phyloP scores from a whole-genome alignment of 2,329 filamentous ascomycete genomes.

The Aspergillus sp. region DNA sequence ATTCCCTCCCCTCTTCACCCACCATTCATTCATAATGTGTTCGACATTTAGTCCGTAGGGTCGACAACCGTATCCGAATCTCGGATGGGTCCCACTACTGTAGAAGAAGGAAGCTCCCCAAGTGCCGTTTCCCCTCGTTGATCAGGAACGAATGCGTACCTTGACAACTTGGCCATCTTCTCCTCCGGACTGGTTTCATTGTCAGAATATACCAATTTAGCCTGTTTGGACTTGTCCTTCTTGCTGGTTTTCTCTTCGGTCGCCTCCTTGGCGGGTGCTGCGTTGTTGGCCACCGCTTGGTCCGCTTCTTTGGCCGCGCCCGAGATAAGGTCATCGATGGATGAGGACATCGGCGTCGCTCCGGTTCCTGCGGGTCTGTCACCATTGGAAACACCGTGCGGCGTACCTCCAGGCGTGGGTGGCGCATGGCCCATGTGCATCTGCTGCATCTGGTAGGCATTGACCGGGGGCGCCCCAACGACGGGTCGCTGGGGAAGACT shows the following conservation, averaged over 20 bases:
- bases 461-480: constrained; percentile 55
- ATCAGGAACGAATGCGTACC: constrained; percentile 67
- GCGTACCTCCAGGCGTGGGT: constrained; percentile 27
- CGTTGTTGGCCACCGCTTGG: constrained; percentile 30
- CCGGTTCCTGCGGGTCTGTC: constrained; percentile 21
- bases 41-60: constrained; percentile 27
- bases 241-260: constrained; percentile 63
- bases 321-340: constrained; percentile 53
- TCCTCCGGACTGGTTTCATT: constrained; percentile 81
- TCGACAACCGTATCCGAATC: constrained; percentile 37
- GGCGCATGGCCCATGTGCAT: constrained; percentile 54
- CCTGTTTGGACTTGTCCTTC: constrained; percentile 66
- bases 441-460: constrained; percentile 56
- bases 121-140: constrained; percentile 38
- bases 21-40: not conserved
- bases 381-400: constrained; percentile 30
- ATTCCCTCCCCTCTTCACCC: constrained; percentile 1
- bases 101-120: constrained; percentile 33
- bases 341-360: constrained; percentile 36
- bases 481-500: constrained; percentile 62
- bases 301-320: constrained; percentile 49
- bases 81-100: constrained; percentile 34
- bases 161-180: constrained; percentile 75
- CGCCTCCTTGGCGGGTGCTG: constrained; percentile 41
- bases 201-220: constrained; percentile 77